Base-by-base conservation (phyloP, 2,329 filamentous ascomycete genomes). In the Venturia nashicola region DNA sequence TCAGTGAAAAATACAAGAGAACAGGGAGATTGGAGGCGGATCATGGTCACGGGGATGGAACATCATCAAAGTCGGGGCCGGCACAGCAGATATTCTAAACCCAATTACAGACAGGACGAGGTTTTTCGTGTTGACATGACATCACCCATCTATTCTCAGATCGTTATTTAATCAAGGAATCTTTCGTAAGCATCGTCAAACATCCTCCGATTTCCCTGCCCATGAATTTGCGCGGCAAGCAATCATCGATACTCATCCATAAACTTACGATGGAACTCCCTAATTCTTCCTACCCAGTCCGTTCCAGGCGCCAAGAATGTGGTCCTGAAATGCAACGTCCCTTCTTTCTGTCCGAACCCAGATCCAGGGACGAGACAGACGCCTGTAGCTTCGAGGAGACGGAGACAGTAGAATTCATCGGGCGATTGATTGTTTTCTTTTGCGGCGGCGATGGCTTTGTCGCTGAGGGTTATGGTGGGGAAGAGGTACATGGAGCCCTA, bases 401-500 rank as follows among this genome's bases (percentile, higher is more conserved):
- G 83, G 79, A 96, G 83, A 78, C 89, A 91, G 82, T 99, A 99
- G 79, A 95, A 96, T 76, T 97, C 93, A 71, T 99, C 94, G 1
- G 93, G 78, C 14, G 82, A 79, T 72, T 89, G 88, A 70, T 85
- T 86, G 74, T 91, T 89, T 66, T 86, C 73, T 70, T 80, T 73
- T 42, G 94, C 94, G 18, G 89, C 90, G 68, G 87, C 86, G 67
- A 87, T 77, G 48, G 91, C 94, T 77, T 90, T 90, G 32, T 77
- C 70, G 1, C 94, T 85, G 32, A 99, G 80, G 42, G 80, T 85
- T 77, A 99, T 96, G 70, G 90, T 94, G 32, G 94, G 94, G 85
- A 97, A 99, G 71, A 99, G 88, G 80, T 99, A 99, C 94, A 99
- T 99, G 74, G 89, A 88, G 66, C 94, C 94, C 83, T 96, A 68